A percentile compares a stretch with the other conserved stretches of the same genome.
Conservation (phyloP, 2,329 filamentous ascomycete genomes). For the Clarireedia hainanense region DNA sequence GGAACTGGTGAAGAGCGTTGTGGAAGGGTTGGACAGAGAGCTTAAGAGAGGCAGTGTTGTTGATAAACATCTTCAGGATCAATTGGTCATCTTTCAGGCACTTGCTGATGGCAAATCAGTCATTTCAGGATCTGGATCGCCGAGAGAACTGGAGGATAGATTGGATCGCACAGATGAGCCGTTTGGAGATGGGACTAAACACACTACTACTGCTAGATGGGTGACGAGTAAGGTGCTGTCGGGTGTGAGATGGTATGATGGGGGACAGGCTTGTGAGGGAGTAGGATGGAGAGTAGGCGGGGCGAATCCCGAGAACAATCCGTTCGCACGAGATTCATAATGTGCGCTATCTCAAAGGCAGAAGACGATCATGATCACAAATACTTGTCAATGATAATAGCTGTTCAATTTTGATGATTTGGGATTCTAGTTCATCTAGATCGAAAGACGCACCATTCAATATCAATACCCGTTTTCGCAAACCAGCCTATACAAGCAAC, state of each 20-base stretch:
- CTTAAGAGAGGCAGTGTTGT: slow-evolving; percentile 38
- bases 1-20: slow-evolving; percentile 39
- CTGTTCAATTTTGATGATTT: too few relatives aligned
- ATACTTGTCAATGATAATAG: too few relatives aligned
- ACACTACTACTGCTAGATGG: slow-evolving; percentile 55
- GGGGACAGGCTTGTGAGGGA: slow-evolving; percentile 43
- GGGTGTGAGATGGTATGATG: slow-evolving; percentile 40
- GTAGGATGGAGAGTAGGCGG: slow-evolving; percentile 27
- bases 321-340: background rate
- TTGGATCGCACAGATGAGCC: slow-evolving; percentile 41
- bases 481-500: background rate
- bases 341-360: too few relatives aligned
- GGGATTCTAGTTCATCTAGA: background rate
- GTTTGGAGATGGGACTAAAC: slow-evolving; percentile 48
- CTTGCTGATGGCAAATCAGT: slow-evolving; percentile 43
- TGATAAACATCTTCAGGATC: slow-evolving; percentile 53
- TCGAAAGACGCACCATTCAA: background rate
- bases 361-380: too few relatives aligned
- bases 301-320: background rate
- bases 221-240: slow-evolving; percentile 46
- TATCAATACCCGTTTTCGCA: background rate
- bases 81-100: slow-evolving; percentile 52
- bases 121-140: slow-evolving; percentile 13
- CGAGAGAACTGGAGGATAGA: slow-evolving; percentile 6
- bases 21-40: slow-evolving; percentile 39